phyloP scores from a whole-genome alignment of 2,329 filamentous ascomycete species.

The Elsinoe australis region DNA sequence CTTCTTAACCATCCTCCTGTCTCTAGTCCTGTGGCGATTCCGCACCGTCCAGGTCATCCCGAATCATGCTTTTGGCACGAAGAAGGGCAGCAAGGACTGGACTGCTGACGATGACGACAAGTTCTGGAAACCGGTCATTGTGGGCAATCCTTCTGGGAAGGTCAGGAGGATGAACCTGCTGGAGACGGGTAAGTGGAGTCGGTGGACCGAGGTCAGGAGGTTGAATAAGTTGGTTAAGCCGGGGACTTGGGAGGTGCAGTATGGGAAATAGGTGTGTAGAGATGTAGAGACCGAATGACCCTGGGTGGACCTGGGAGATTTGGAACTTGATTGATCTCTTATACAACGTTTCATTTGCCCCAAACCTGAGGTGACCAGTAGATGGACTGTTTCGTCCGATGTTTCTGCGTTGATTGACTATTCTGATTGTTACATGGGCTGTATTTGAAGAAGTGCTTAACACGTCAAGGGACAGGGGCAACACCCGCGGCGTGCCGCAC shows the following conservation, averaged over 20 bases:
- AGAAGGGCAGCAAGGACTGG: slow-evolving; percentile 44
- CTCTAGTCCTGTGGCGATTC: slow-evolving; percentile 56
- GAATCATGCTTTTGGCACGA: slow-evolving; percentile 44
- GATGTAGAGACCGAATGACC: no score
- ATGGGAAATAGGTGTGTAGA: slow-evolving; percentile 3
- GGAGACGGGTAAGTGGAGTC: slow-evolving; percentile 58
- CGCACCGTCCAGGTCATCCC: slow-evolving; percentile 62
- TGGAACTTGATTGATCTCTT: no score
- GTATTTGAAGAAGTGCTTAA: no score
- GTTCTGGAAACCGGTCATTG: slow-evolving; percentile 61
- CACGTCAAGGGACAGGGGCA: no score
- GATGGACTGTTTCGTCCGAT: no score
- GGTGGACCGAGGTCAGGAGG: slow-evolving; percentile 63
- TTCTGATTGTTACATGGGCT: no score
- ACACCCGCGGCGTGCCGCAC: no score
- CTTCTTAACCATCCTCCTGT: slow-evolving; percentile 55
- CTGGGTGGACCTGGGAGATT: no score
- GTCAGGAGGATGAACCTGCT: slow-evolving; percentile 63
- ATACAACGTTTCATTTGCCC: no score
- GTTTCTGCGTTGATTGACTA: no score
- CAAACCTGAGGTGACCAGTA: no score
- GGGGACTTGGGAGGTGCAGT: slow-evolving; percentile 16
- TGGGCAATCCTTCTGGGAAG: slow-evolving; percentile 63
- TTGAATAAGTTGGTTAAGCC: slow-evolving; percentile 35
- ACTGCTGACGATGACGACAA: slow-evolving; percentile 40